Conservation (phyloP, 2,329 filamentous ascomycete species). For the Trichocomaceae sp. region DNA sequence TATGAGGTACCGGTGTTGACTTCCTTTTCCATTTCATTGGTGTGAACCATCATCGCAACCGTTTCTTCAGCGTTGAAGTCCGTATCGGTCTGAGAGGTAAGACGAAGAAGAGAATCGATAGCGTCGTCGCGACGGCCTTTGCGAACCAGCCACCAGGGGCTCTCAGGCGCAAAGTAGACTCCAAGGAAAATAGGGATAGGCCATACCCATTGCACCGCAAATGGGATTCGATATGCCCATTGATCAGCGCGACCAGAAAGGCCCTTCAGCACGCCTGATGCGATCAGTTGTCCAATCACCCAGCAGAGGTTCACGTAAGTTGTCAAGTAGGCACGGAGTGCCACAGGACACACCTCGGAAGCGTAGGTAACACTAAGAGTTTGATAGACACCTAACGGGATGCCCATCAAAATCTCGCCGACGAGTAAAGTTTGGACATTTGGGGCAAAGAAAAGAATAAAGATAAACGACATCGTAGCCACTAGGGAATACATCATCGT, state of each 20-base stretch:
- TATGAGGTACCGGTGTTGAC: background rate
- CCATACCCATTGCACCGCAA: constrained; percentile 49
- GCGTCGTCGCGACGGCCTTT: constrained; percentile 4
- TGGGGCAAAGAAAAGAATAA: constrained; percentile 46
- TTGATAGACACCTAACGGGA: constrained; percentile 48
- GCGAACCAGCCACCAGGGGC: constrained; percentile 9
- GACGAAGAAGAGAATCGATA: background rate
- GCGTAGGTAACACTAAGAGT: constrained; percentile 42
- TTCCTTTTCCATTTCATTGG: background rate
- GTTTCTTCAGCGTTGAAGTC: background rate
- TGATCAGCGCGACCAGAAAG: constrained; percentile 41
- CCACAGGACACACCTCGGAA: constrained; percentile 42
- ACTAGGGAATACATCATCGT: constrained; percentile 43
- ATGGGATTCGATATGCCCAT: constrained; percentile 48
- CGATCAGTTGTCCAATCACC: constrained; percentile 45
- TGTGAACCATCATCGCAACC: background rate
- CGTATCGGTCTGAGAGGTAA: background rate
- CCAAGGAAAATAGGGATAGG: constrained; percentile 43
- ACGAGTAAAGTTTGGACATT: constrained; percentile 42
- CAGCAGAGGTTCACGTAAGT: constrained; percentile 43
- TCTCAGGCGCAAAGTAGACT: constrained; percentile 22
- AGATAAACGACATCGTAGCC: constrained; percentile 41
- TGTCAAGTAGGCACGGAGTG: constrained; percentile 39
- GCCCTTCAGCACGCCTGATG: constrained; percentile 44
- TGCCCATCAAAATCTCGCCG: constrained; percentile 45